Conservation (phyloP, 306 rosid species). For the Styphnolobium japonicum region DNA sequence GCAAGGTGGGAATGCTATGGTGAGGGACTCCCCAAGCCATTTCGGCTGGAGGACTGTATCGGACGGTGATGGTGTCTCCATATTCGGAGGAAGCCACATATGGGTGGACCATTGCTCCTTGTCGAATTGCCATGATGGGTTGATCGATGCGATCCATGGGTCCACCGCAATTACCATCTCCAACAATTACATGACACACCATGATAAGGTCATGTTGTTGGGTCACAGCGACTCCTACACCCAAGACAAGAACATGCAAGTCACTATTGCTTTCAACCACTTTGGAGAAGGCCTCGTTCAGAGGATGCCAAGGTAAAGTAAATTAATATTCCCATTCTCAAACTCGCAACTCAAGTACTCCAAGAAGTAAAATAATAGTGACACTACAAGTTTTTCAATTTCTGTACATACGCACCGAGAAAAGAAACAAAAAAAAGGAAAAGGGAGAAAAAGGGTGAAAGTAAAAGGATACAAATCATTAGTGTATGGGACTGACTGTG, state of each 20-base stretch:
- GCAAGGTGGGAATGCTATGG: slow-evolving; percentile 87
- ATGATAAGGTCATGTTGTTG: slow-evolving; percentile 89
- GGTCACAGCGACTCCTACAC: slow-evolving; percentile 88
- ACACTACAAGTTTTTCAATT: neutral
- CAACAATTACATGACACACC: slow-evolving; percentile 96
- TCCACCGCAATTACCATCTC: slow-evolving; percentile 85
- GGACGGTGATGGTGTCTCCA: slow-evolving; percentile 95
- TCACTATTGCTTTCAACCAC: slow-evolving; percentile 93
- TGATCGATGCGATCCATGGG: slow-evolving; percentile 86
- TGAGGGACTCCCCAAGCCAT: slow-evolving; percentile 75
- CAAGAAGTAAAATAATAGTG: neutral
- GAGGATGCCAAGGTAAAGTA: slow-evolving; percentile 89
- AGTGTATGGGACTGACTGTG: neutral
- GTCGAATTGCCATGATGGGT: slow-evolving; percentile 80
- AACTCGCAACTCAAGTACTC: neutral
- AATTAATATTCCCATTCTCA: neutral
- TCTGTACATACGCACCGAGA: neutral
- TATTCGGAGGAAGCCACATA: slow-evolving; percentile 86
- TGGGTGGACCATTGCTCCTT: slow-evolving; percentile 96
- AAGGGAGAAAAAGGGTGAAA: neutral
- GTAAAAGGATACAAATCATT: neutral
- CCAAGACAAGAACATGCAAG: slow-evolving; percentile 90
- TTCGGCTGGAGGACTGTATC: slow-evolving; percentile 89
- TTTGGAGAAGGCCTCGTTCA: slow-evolving; percentile 97
- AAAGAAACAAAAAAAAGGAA: neutral